Evolutionary conservation across 352 stramenopile species (phyloP).

Genomic region (Pythium grandisporangium): DNA sequence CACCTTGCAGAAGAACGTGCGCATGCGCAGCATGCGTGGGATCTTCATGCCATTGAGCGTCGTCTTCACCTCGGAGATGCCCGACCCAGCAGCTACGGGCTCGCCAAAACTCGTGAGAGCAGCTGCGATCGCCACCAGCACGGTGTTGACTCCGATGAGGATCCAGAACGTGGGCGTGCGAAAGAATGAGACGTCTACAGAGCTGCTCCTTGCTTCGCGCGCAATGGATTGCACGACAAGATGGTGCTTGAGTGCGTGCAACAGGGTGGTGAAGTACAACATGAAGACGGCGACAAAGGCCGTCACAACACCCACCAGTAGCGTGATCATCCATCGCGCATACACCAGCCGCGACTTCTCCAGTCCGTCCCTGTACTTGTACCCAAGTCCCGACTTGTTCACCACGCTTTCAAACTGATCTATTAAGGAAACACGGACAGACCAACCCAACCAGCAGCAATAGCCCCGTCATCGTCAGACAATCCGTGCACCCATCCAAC

Average conservation of each 20-base stretch:
- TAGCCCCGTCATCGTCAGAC: no score
- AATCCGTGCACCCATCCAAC: no score
- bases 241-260: slow-evolving; percentile 63
- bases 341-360: slow-evolving; percentile 75
- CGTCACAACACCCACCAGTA: slow-evolving; percentile 64
- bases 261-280: slow-evolving; percentile 66
- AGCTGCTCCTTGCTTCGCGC: slow-evolving; percentile 40
- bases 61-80: slow-evolving; percentile 91
- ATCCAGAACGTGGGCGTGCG: slow-evolving; percentile 63
- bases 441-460: neutral
- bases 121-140: slow-evolving; percentile 65
- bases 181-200: slow-evolving; percentile 58
- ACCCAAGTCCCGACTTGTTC: slow-evolving; percentile 78
- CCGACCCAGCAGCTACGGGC: slow-evolving; percentile 70
- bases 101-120: slow-evolving; percentile 66
- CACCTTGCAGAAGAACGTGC: slow-evolving; percentile 84
- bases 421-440: slow-evolving; percentile 6
- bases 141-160: slow-evolving; percentile 58
- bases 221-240: slow-evolving; percentile 55
- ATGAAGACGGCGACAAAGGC: slow-evolving; percentile 70
- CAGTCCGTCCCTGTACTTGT: slow-evolving; percentile 74
- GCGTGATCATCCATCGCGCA: slow-evolving; percentile 73
- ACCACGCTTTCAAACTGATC: slow-evolving; percentile 84
- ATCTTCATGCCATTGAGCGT: slow-evolving; percentile 91
- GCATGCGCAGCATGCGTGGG: slow-evolving; percentile 57